Conservation (phyloP, 2,329 filamentous ascomycete species). For the Phyllosticta citrichinensis region DNA sequence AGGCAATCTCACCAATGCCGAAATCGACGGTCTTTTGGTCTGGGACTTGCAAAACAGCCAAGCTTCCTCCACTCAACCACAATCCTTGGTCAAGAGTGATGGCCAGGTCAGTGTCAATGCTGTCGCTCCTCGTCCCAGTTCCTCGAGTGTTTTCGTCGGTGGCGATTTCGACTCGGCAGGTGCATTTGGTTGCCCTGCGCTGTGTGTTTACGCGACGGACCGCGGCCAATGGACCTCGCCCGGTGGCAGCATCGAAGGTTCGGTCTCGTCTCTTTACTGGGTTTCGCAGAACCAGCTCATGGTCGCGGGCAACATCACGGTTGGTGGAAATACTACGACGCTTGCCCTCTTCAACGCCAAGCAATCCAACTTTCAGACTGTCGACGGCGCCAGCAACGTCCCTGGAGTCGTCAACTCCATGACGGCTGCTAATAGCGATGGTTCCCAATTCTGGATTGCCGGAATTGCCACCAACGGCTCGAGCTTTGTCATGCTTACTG, state of each 20-base stretch:
- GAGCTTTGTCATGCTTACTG: constrained; percentile 58
- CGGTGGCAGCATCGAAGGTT: constrained; percentile 60
- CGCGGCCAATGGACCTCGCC: constrained; percentile 70
- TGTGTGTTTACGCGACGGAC: constrained; percentile 69
- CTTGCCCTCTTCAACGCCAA: constrained; percentile 66
- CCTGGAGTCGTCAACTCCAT: constrained; percentile 74
- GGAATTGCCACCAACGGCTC: constrained; percentile 60
- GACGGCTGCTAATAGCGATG: constrained; percentile 60
- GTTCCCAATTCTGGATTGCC: constrained; percentile 69
- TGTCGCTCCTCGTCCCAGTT: constrained; percentile 61
- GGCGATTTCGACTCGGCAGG: constrained; percentile 79
- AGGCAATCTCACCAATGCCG: constrained; percentile 54
- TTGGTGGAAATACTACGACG: constrained; percentile 55
- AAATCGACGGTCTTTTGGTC: constrained; percentile 63
- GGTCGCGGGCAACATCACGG: constrained; percentile 64
- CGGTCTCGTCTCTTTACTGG: constrained; percentile 67
- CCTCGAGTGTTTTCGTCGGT: constrained; percentile 71
- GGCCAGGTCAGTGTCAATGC: constrained; percentile 56
- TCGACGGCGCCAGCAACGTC: constrained; percentile 52
- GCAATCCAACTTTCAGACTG: constrained; percentile 54
- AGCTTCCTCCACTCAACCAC: constrained; percentile 60
- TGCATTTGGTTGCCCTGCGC: constrained; percentile 66
- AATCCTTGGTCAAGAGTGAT: constrained; percentile 59
- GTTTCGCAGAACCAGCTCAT: constrained; percentile 59
- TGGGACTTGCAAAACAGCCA: constrained; percentile 62